These are phyloP conservation scores for Nasturtium officinale DNA, from an alignment of 345 rosid species.

Conservation along the genomic window DNA sequence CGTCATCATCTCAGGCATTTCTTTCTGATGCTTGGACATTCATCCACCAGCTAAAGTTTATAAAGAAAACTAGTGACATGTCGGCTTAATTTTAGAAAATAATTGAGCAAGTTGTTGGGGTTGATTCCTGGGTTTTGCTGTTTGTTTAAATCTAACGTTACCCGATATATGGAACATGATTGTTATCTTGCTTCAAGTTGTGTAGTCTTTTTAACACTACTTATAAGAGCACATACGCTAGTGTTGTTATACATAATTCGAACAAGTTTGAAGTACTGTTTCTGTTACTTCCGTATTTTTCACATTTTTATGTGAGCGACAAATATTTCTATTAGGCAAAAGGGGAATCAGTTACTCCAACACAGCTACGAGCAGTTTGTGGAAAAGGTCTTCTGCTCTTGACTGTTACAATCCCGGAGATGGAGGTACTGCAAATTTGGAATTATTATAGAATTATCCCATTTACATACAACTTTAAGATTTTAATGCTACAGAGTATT, in stretches of 20 bases:
- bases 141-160: background rate
- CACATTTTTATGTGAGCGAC: background rate
- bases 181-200: constrained; percentile 13
- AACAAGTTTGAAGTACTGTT: constrained; percentile 17
- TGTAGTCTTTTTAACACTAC: constrained; percentile 14
- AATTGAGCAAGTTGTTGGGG: background rate
- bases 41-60: background rate
- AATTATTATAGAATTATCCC: constrained; percentile 10
- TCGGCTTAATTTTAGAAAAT: background rate
- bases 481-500: constrained; percentile 17
- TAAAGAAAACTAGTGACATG: background rate
- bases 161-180: constrained; percentile 6
- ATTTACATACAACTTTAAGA: background rate
- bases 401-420: constrained; percentile 93
- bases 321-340: constrained; percentile 53
- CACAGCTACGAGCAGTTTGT: constrained; percentile 75
- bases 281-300: background rate
- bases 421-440: constrained; percentile 64
- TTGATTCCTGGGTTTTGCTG: constrained; percentile 9
- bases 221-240: constrained; percentile 7
- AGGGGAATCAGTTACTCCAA: constrained; percentile 55
- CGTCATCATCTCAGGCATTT: background rate
- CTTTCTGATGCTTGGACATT: constrained; percentile 7
- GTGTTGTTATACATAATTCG: constrained; percentile 11
- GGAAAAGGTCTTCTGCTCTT: constrained; percentile 95